These are phyloP conservation scores for Hemileia vastatrix DNA, from an alignment of 1,284 basidiomycete genomes.

Conservation along the genomic window DNA sequence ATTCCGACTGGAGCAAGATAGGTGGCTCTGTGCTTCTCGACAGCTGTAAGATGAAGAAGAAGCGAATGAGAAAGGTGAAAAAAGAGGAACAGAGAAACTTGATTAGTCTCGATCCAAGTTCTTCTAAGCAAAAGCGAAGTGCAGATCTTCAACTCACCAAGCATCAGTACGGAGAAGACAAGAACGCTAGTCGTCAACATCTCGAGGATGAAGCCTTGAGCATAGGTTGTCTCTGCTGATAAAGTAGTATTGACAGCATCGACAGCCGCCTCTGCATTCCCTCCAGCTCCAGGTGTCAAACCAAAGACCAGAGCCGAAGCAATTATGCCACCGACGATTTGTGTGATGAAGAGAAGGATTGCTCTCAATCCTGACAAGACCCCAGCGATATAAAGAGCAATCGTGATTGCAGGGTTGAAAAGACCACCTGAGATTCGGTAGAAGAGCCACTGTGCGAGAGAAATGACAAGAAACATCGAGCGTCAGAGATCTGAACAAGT, in stretches of 20 bases:
- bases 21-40: conserved; percentile 53
- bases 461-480: too few species aligned
- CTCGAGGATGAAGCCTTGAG: conserved; percentile 28
- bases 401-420: too few species aligned
- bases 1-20: conserved; percentile 66
- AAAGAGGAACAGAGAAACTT: conserved; percentile 24
- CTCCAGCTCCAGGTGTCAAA: conserved; percentile 4
- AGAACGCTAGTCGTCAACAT: background rate
- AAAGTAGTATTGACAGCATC: conserved; percentile 24
- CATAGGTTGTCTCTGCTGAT: conserved; percentile 12
- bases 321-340: too few species aligned
- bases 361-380: too few species aligned
- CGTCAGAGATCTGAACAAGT: too few species aligned
- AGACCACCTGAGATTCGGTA: too few species aligned
- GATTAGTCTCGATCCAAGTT: background rate
- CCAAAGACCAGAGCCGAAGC: conserved; percentile 24
- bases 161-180: background rate
- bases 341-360: too few species aligned
- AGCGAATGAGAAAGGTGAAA: conserved; percentile 28
- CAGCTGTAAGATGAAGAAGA: too few species aligned
- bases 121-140: background rate
- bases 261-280: background rate
- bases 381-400: too few species aligned
- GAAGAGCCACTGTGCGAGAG: too few species aligned
- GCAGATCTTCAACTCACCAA: background rate